These are phyloP conservation scores for Pleurotus djamor DNA, from an alignment of 768 basidiomycete species.

Conservation along the genomic window DNA sequence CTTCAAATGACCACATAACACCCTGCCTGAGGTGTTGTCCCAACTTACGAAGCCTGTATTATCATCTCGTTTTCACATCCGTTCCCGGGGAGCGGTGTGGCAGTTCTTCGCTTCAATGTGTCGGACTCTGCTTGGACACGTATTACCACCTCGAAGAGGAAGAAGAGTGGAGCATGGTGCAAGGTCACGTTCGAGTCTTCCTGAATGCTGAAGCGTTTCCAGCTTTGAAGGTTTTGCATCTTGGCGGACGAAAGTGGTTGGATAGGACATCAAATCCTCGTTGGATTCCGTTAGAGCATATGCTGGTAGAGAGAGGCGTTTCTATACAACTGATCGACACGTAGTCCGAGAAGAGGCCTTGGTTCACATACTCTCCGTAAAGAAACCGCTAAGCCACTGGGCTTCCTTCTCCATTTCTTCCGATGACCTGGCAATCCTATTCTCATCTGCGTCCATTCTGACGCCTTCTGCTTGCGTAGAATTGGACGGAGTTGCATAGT, in stretches of 20 bases:
- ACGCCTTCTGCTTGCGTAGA: conserved; percentile 30
- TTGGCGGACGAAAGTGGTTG: conserved; percentile 54
- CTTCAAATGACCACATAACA: conserved; percentile 44
- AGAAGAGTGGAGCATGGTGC: conserved; percentile 36
- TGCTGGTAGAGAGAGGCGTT: conserved; percentile 30
- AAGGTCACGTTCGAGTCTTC: conserved; percentile 22
- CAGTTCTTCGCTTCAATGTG: conserved; percentile 36
- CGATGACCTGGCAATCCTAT: conserved; percentile 54
- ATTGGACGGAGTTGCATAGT: not conserved
- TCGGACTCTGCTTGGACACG: conserved; percentile 46
- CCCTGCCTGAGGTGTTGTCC: conserved; percentile 44
- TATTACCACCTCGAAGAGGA: conserved; percentile 39
- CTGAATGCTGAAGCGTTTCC: conserved; percentile 31
- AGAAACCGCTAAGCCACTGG: conserved; percentile 59
- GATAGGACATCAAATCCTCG: conserved; percentile 31
- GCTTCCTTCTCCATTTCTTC: conserved; percentile 86
- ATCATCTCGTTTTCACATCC: conserved; percentile 51
- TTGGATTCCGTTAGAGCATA: conserved; percentile 27
- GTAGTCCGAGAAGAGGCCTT: not conserved
- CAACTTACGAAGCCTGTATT: conserved; percentile 50
- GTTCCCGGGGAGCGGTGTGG: conserved; percentile 11
- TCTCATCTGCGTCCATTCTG: conserved; percentile 70
- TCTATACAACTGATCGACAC: not conserved
- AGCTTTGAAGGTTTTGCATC: conserved; percentile 37
- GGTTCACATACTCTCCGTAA: conserved; percentile 23